Base-by-base conservation (phyloP, 106 monocot species). In the Platanthera guangdongensis region DNA sequence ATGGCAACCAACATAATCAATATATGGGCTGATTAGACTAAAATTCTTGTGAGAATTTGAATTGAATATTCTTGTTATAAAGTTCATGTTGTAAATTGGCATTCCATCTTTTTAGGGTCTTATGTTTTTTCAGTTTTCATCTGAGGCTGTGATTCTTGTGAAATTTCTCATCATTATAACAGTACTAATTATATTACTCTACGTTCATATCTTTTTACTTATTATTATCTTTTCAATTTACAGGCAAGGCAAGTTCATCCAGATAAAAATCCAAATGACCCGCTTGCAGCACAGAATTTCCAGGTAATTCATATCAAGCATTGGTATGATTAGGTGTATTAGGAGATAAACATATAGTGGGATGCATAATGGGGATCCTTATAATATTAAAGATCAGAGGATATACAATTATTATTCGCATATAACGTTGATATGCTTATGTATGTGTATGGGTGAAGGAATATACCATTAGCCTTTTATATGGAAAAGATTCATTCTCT, bases 161-260 rank as follows among this genome's bases (percentile, higher is more conserved):
- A 65, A 65, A 65, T 12, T 64, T 46, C 47, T 70, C 70, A 70
- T 14, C 47, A 47, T n/a, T 48, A 46, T 70, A 25, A 70, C 47
- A 70, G 45, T 70, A 6, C 47, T 70, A 47, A 5, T 7, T 48
- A 48, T 47, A 70, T 15, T 25, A 15, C 5, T 70, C 1, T 70
- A 10, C 9, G 30, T 67, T 15, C 8, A 48, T 70, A 47, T 9
- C 30, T 30, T 70, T 47, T 47, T 70, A 46, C 39, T 47, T 47
- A 70, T 16, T 15, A 18, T 47, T 70, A n/a, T 70, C 48, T 12
- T 48, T 39, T 70, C 47, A 70, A 70, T 70, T 70, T 70, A 47
- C 57, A 80, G 80, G 80, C 80, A 52, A 80, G 80, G 74, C 60
- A 80, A 68, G 74, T 80, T 50, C 80, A 80, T 74, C 80, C 74